These are phyloP conservation scores for Ceratobasidium theobromae DNA, from an alignment of 1,284 basidiomycete species.

Conservation along the genomic window DNA sequence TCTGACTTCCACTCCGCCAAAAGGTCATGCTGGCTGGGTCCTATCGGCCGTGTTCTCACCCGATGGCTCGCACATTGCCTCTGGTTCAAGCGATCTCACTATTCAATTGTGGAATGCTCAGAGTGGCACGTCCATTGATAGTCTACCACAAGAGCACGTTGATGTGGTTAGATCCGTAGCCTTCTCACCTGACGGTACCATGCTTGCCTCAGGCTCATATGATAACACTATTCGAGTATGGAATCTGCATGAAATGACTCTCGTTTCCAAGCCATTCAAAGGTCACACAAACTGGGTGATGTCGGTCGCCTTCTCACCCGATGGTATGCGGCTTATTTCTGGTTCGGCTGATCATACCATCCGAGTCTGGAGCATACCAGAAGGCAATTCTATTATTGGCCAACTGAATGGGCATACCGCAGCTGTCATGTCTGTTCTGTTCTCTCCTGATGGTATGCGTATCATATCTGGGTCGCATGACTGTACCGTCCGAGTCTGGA, in stretches of 20 bases:
- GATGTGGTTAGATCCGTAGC: background rate
- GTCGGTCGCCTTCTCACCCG: background rate
- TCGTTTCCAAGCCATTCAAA: background rate
- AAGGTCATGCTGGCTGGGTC: background rate
- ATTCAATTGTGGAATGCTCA: background rate
- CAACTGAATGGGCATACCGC: background rate
- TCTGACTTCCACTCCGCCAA: background rate
- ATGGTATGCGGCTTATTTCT: background rate
- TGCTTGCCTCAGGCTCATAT: background rate
- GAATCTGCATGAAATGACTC: background rate
- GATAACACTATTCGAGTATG: conserved; percentile 10
- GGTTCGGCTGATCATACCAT: background rate
- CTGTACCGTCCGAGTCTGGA: background rate
- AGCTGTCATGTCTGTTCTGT: background rate
- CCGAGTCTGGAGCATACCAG: background rate
- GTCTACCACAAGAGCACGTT: background rate
- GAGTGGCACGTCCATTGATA: background rate
- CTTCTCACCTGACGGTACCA: background rate
- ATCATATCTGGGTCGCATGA: background rate
- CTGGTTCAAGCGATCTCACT: background rate
- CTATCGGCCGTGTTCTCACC: background rate
- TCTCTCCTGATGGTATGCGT: background rate
- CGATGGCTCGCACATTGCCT: background rate
- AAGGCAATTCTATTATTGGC: background rate
- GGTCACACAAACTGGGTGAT: background rate